Percentiles rank a stretch among this genome's conserved stretches.
Conservation (phyloP, 1,139 yeast species). For the Yueomyces sp. region DNA sequence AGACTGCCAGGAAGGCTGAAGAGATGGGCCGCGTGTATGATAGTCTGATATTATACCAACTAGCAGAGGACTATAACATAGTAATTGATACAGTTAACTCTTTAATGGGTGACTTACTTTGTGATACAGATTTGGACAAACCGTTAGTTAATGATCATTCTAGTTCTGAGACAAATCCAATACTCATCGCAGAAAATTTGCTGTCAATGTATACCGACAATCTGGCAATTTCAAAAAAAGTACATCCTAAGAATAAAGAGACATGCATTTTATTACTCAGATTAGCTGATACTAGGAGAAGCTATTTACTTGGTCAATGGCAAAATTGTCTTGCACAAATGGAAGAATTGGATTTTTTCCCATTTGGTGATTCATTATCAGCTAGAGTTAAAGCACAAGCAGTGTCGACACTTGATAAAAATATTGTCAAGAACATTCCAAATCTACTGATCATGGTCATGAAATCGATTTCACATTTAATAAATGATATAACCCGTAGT, state of each 20-base stretch:
- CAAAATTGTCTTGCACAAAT: conserved; percentile 45
- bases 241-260: conserved; percentile 40
- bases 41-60: conserved; percentile 73
- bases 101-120: conserved; percentile 65
- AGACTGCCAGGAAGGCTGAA: conserved; percentile 78
- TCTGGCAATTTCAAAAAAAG: conserved; percentile 35
- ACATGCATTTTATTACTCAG: conserved; percentile 55
- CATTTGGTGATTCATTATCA: conserved; percentile 36
- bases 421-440: conserved; percentile 70
- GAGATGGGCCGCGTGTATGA: conserved; percentile 87
- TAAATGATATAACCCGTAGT: conserved; percentile 36
- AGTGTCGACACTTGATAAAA: conserved; percentile 50
- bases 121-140: conserved; percentile 60
- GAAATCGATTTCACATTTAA: conserved; percentile 60
- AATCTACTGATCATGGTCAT: conserved; percentile 67
- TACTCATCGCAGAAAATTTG: conserved; percentile 36
- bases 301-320: conserved; percentile 48
- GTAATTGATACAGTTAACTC: conserved; percentile 71
- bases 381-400: conserved; percentile 45
- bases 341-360: conserved; percentile 52
- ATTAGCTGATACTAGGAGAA: conserved; percentile 55
- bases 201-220: conserved; percentile 35
- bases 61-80: conserved; percentile 78
- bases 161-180: not conserved
- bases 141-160: conserved; percentile 28